Percentiles rank a stretch among this genome's conserved stretches.
Conservation (phyloP, 768 basidiomycete genomes). For the Suillus alpinus region DNA sequence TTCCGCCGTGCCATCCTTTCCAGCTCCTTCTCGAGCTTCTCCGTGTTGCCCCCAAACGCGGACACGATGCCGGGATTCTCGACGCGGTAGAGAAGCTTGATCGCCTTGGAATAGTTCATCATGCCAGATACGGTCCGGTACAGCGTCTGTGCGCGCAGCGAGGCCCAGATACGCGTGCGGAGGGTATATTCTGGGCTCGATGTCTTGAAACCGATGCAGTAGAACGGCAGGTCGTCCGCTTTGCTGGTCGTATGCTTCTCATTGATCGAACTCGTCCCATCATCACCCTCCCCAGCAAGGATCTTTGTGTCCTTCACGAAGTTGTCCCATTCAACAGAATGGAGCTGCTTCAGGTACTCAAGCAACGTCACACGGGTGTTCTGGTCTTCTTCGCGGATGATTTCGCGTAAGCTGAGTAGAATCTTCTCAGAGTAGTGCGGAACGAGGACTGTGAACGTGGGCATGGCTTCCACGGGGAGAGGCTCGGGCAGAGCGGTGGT, state of each 20-base stretch:
- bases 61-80: slow-evolving; percentile 99
- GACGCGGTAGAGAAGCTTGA: slow-evolving; percentile 97
- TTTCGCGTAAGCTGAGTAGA: slow-evolving; percentile 91
- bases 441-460: slow-evolving; percentile 98
- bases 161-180: slow-evolving; percentile 99
- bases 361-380: slow-evolving; percentile 95
- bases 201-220: slow-evolving; percentile 99
- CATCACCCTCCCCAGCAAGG: slow-evolving; percentile 84
- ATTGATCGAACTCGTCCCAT: slow-evolving; percentile 49
- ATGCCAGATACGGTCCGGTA: slow-evolving; percentile 99
- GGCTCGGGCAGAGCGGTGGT: slow-evolving; percentile 95
- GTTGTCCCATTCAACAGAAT: slow-evolving; percentile 99
- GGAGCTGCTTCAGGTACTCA: slow-evolving; percentile 97
- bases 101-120: slow-evolving; percentile 99
- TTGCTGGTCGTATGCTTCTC: slow-evolving; percentile 68
- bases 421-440: slow-evolving; percentile 99
- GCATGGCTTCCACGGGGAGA: slow-evolving; percentile 96
- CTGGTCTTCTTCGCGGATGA: slow-evolving; percentile 96
- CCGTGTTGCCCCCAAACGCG: slow-evolving; percentile 94
- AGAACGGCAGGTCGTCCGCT: slow-evolving; percentile 94
- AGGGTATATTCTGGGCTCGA: slow-evolving; percentile 98
- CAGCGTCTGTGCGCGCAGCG: slow-evolving; percentile 94
- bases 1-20: slow-evolving; percentile 97
- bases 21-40: slow-evolving; percentile 90
- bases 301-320: slow-evolving; percentile 99